Evolutionary conservation across 352 stramenopile species (phyloP), one percentile per base, ranked within the genome.

Genomic region (Globisporangium cylindrosporum): DNA sequence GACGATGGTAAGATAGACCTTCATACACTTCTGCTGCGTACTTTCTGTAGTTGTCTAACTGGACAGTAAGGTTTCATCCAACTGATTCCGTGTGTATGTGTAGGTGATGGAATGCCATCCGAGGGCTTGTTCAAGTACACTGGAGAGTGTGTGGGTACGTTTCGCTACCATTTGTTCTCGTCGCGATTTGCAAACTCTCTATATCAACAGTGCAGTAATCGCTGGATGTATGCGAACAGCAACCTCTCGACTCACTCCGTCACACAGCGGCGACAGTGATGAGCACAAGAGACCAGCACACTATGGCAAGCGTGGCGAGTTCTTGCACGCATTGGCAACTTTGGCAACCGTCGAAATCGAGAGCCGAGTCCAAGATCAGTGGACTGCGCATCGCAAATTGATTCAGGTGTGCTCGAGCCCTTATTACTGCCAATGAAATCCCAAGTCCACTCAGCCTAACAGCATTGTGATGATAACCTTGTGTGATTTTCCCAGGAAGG

Each of bases 301-400:
- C 64, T 92, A 91, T 56, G 85, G 82, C 6, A 53, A 22, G 10
- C 72, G 70, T 6, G 88, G 86, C 9, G 80, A 83, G 41, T 90
- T 82, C 73, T 69, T 95, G 5, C 63, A 74, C 38, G 74, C 82
- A 1, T 24, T 94, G 9, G 68, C 59, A 22, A 74, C 73, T 9
- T 51, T 94, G 34, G 67, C 74, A 10, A 65, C 62, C 14, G 72
- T 93, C 29, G 82, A 92, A 53, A 77, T 95, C 41, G 85, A 93
- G 72, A 93, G 81, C 56, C 77, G 85, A 9, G 55, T 84, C 1
- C 43, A 77, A 22, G 66, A 77, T 0, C 71, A 86, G 20, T 93
- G 86, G 84, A 80, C 73, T 29, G 85, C 78, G 0, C 81, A 84
- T 59, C 80, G 82, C 46, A 95, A 95, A 78, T 63, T 89, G 34